Evolutionary conservation across 257 asterid genomes (phyloP).

Genomic region (Craterostigma plantagineum): DNA sequence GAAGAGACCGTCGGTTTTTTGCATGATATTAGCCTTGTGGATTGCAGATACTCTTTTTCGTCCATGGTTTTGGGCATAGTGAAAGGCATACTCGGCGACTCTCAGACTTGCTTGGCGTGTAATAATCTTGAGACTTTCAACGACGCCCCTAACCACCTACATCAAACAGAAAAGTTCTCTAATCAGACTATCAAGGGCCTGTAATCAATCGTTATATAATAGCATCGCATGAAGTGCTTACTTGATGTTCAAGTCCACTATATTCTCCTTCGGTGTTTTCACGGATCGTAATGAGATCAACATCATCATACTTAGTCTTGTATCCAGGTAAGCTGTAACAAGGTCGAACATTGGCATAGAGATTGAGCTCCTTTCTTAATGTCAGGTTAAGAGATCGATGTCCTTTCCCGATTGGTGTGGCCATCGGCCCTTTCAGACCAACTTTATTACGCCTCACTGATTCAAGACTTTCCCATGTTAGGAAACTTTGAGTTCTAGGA

Average conservation of each 20-base stretch:
- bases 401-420: constrained; percentile 95
- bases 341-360: constrained; percentile 94
- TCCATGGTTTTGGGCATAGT: constrained; percentile 86
- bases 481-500: constrained; percentile 90
- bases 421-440: constrained; percentile 96
- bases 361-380: constrained; percentile 80
- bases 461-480: constrained; percentile 96
- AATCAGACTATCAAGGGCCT: not conserved
- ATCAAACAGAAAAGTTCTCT: constrained; percentile 8
- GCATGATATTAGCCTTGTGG: constrained; percentile 99
- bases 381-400: constrained; percentile 95
- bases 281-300: constrained; percentile 64
- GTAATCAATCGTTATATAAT: too few relatives aligned
- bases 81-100: constrained; percentile 94
- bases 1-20: constrained; percentile 96
- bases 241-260: constrained; percentile 56
- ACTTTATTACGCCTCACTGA: constrained; percentile 72
- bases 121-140: constrained; percentile 88
- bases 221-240: constrained; percentile 5
- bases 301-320: constrained; percentile 84
- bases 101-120: constrained; percentile 91
- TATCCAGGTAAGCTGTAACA: constrained; percentile 92
- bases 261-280: constrained; percentile 51
- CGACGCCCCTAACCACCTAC: constrained; percentile 96
- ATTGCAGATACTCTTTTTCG: constrained; percentile 86